These are phyloP conservation scores for Diophrys sp. DNA, from an alignment of 73 alveolate genomes.

Conservation along the genomic window DNA sequence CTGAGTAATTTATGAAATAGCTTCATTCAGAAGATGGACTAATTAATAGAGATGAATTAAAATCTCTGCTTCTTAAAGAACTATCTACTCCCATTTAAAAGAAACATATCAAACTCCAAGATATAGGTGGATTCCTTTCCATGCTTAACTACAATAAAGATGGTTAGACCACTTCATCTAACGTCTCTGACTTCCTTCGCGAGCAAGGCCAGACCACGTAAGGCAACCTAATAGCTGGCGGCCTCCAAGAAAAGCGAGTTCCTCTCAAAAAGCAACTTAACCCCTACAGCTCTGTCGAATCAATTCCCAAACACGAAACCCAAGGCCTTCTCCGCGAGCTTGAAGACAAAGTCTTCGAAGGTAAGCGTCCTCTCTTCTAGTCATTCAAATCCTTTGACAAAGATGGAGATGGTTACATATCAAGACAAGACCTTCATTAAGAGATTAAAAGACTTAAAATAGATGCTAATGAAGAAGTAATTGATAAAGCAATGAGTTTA, in stretches of 20 bases:
- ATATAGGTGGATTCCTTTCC: background rate
- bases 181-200: background rate
- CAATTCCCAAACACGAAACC: constrained; percentile 15
- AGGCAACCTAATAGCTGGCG: constrained; percentile 19
- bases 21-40: constrained; percentile 24
- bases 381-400: constrained; percentile 32
- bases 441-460: constrained; percentile 12
- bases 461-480: constrained; percentile 13
- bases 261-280: constrained; percentile 16
- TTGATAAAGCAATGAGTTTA: constrained; percentile 12
- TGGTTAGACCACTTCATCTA: background rate
- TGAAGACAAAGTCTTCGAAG: constrained; percentile 40
- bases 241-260: constrained; percentile 35
- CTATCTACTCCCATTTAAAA: constrained; percentile 23
- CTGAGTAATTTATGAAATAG: background rate
- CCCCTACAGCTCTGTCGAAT: constrained; percentile 10
- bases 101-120: background rate
- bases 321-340: constrained; percentile 10
- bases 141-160: background rate
- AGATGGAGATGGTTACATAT: constrained; percentile 56
- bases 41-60: constrained; percentile 15
- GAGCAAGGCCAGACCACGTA: constrained; percentile 7
- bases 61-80: constrained; percentile 21
- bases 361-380: constrained; percentile 18
- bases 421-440: constrained; percentile 35